Percentiles rank a stretch among this genome's conserved stretches.
These are phyloP conservation scores for Nakazawaea ishiwadae DNA, from an alignment of 805 yeast species.

Conservation along the genomic window DNA sequence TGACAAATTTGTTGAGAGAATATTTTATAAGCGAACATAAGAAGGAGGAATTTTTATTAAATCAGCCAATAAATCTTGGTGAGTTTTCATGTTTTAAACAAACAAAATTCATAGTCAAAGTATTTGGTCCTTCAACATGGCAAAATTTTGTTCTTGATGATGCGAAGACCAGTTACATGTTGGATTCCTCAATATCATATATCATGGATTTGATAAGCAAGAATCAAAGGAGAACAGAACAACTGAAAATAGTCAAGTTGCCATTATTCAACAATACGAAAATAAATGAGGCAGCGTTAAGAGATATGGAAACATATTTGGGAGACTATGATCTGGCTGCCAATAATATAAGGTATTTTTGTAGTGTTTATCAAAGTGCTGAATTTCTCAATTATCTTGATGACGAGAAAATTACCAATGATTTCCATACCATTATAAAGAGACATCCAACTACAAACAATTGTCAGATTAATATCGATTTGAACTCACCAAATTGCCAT, in stretches of 20 bases:
- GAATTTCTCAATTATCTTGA: constrained; percentile 6
- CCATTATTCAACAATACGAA: constrained; percentile 7
- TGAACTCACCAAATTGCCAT: background rate
- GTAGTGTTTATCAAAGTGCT: background rate
- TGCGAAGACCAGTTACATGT: constrained; percentile 6
- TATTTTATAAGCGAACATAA: background rate
- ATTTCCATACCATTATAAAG: constrained; percentile 3
- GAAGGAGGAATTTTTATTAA: background rate
- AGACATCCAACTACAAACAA: background rate
- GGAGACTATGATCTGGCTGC: constrained; percentile 5
- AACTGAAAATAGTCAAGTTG: constrained; percentile 9
- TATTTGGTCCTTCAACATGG: constrained; percentile 12
- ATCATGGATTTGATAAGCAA: constrained; percentile 9
- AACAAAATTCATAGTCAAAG: constrained; percentile 7
- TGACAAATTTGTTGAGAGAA: background rate
- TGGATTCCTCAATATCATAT: constrained; percentile 7
- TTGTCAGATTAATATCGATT: constrained; percentile 4
- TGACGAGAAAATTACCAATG: background rate
- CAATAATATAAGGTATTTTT: background rate
- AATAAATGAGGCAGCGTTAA: constrained; percentile 3
- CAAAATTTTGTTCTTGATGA: constrained; percentile 10
- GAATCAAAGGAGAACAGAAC: constrained; percentile 6
- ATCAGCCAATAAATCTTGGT: constrained; percentile 9
- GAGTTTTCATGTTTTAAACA: constrained; percentile 9
- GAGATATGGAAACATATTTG: constrained; percentile 9